These are phyloP conservation scores for Apiospora hydei DNA, from an alignment of 2,329 filamentous ascomycete species.

Conservation along the genomic window DNA sequence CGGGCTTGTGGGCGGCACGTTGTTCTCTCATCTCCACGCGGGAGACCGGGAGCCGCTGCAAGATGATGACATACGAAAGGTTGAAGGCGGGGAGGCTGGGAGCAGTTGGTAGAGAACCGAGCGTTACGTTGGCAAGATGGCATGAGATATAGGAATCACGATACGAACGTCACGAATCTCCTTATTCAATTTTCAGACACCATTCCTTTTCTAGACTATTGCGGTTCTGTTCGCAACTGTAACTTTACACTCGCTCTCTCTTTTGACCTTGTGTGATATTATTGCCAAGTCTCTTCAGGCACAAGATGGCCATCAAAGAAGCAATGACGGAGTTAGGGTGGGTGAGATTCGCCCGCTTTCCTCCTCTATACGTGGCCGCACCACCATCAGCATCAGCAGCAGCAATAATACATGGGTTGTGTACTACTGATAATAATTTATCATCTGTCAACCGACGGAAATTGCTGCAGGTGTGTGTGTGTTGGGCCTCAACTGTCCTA, in stretches of 20 bases:
- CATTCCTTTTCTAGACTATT: neutral
- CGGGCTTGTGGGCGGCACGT: neutral
- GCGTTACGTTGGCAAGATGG: neutral
- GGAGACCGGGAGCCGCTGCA: neutral
- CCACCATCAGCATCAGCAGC: neutral
- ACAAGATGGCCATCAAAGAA: neutral
- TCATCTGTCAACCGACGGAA: neutral
- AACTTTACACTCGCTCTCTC: neutral
- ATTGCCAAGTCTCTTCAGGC: conserved; percentile 8
- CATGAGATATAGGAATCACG: neutral
- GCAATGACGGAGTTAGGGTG: neutral
- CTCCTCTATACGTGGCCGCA: conserved; percentile 4
- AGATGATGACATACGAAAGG: conserved; percentile 13
- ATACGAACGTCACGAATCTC: conserved; percentile 17
- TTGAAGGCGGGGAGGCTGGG: neutral
- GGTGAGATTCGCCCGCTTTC: conserved; percentile 5
- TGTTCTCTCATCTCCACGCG: neutral
- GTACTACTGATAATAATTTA: neutral
- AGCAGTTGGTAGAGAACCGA: neutral
- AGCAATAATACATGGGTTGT: neutral
- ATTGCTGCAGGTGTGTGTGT: neutral
- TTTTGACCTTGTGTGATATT: neutral
- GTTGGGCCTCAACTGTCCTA: neutral
- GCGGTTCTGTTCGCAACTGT: neutral
- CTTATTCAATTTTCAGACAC: neutral